A percentile compares a stretch with the other conserved stretches of the same genome.
Evolutionary conservation across 1,284 basidiomycete genomes (phyloP).

Genomic region (Pterula multifida): DNA sequence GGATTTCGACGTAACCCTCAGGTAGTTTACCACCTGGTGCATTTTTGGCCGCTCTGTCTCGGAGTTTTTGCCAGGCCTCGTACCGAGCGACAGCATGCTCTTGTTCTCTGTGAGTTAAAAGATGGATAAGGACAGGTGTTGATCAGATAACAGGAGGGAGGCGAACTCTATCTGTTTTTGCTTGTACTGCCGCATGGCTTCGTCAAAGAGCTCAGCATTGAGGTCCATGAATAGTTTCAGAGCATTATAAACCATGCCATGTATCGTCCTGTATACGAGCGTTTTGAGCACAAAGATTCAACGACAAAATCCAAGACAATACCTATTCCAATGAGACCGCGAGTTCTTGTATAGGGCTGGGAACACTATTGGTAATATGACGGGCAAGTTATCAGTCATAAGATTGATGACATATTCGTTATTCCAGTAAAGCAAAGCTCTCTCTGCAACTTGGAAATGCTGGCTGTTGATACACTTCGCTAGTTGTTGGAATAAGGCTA

Average conservation of each 20-base stretch:
- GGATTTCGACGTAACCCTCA: constrained; percentile 49
- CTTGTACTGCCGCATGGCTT: constrained; percentile 90
- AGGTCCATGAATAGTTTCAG: constrained; percentile 99
- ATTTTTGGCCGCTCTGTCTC: constrained; percentile 63
- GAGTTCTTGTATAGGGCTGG: constrained; percentile 97
- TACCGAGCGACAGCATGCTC: constrained; percentile 72
- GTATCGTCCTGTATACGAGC: constrained; percentile 73
- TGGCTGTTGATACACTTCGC: constrained; percentile 97
- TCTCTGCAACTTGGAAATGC: constrained; percentile 97
- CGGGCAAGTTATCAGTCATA: constrained; percentile 91
- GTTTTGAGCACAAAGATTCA: constrained; percentile 3
- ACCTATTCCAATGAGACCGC: constrained; percentile 98
- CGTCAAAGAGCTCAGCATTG: constrained; percentile 92
- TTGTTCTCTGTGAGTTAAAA: constrained; percentile 51
- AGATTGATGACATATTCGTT: constrained; percentile 99
- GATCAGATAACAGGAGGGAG: constrained; percentile 2
- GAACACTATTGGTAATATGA: constrained; percentile 94
- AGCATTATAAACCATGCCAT: constrained; percentile 98
- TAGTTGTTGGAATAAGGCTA: constrained; percentile 90
- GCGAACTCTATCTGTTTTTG: constrained; percentile 75
- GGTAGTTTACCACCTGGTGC: constrained; percentile 54
- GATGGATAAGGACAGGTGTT: constrained; percentile 8
- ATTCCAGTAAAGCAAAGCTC: constrained; percentile 94
- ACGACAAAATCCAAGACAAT: constrained; percentile 19
- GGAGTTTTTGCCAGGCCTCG: constrained; percentile 75